phyloP scores from a whole-genome alignment of 1,284 basidiomycete species.

The Coriolopsis trogii region DNA sequence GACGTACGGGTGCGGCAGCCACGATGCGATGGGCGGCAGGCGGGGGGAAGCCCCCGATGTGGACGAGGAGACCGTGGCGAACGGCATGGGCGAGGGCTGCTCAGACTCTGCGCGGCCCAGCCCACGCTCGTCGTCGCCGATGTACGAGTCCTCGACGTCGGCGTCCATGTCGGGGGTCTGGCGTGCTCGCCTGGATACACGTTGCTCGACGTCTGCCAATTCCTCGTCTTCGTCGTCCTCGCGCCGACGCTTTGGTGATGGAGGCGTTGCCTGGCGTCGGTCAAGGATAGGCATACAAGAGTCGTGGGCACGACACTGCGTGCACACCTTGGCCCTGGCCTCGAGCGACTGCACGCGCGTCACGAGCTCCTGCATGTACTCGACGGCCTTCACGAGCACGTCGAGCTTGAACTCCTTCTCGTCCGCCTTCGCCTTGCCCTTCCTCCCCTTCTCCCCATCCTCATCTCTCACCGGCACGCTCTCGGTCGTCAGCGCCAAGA shows the following conservation, averaged over 20 bases:
- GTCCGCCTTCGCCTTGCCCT: constrained; percentile 49
- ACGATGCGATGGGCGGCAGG: constrained; percentile 50
- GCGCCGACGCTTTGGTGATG: constrained; percentile 15
- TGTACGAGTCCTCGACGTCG: constrained; percentile 27
- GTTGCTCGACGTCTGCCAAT: not conserved
- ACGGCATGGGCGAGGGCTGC: constrained; percentile 20
- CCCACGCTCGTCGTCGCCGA: constrained; percentile 29
- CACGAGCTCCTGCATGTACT: constrained; percentile 68
- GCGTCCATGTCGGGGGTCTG: constrained; percentile 19
- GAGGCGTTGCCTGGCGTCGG: not conserved
- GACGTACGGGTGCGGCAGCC: constrained; percentile 43
- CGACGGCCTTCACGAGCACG: constrained; percentile 73
- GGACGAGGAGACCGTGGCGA: constrained; percentile 2
- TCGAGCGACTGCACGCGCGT: constrained; percentile 21
- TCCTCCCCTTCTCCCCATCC: constrained; percentile 44
- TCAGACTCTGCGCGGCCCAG: constrained; percentile 19
- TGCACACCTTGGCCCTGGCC: not conserved
- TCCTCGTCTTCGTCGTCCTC: constrained; percentile 8
- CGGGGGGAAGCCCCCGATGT: constrained; percentile 33
- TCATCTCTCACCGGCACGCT: constrained; percentile 27
- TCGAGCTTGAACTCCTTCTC: constrained; percentile 83
- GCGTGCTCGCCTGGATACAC: constrained; percentile 4
- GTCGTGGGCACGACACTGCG: not conserved
- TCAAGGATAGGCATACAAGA: too few relatives aligned
- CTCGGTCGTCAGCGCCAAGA: constrained; percentile 36